These are phyloP conservation scores for Barnettozyma siamensis DNA, from an alignment of 805 yeast species.

Conservation along the genomic window DNA sequence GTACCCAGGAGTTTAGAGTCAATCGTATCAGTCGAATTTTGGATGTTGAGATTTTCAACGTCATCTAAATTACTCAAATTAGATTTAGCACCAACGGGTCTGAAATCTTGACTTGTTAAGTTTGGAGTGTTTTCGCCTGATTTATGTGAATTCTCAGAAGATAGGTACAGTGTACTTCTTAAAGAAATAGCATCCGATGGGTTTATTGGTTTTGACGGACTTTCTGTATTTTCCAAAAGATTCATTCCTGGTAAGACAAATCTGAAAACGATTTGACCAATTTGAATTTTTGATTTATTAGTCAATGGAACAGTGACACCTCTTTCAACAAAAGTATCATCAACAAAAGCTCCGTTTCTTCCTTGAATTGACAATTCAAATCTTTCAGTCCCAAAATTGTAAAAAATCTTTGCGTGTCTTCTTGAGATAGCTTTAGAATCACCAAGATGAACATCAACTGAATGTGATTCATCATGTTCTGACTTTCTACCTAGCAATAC, in stretches of 20 bases:
- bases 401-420: slow-evolving; percentile 91
- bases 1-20: not conserved
- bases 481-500: slow-evolving; percentile 89
- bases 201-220: slow-evolving; percentile 38
- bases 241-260: slow-evolving; percentile 78
- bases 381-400: slow-evolving; percentile 92
- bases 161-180: slow-evolving; percentile 42
- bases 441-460: slow-evolving; percentile 90
- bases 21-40: not conserved
- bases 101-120: slow-evolving; percentile 21
- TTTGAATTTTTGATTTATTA: slow-evolving; percentile 81
- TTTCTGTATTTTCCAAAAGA: slow-evolving; percentile 27
- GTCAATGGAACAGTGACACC: slow-evolving; percentile 86
- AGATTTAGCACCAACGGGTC: slow-evolving; percentile 16
- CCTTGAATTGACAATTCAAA: slow-evolving; percentile 91
- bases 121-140: slow-evolving; percentile 14
- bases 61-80: no score
- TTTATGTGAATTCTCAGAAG: slow-evolving; percentile 7
- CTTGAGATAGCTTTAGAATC: slow-evolving; percentile 90
- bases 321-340: slow-evolving; percentile 80
- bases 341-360: slow-evolving; percentile 94
- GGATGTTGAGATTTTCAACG: no score
- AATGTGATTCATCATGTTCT: slow-evolving; percentile 59
- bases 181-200: slow-evolving; percentile 60
- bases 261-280: slow-evolving; percentile 85